phyloP scores from a whole-genome alignment of 2,329 filamentous ascomycete species.

The Ophiostoma australiae region DNA sequence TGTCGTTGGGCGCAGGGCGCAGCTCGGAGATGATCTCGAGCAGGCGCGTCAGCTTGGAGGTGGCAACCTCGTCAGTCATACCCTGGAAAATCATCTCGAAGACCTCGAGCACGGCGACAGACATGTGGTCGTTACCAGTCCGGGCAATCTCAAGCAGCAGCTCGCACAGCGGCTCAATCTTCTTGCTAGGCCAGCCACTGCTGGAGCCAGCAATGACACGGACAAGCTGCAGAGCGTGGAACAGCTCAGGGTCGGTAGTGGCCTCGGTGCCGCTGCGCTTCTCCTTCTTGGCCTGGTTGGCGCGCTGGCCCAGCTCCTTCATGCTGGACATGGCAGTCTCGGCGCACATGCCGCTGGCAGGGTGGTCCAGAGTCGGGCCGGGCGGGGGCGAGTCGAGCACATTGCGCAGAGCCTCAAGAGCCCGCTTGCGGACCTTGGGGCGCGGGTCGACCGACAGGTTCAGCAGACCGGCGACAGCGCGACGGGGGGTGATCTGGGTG shows the following conservation, averaged over 20 bases:
- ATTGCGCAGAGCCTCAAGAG: slow-evolving; percentile 80
- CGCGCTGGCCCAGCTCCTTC: slow-evolving; percentile 64
- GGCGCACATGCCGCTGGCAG: slow-evolving; percentile 92
- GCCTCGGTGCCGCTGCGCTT: slow-evolving; percentile 53
- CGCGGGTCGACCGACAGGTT: slow-evolving; percentile 79
- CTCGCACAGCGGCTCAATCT: slow-evolving; percentile 89
- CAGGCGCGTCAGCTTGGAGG: slow-evolving; percentile 80
- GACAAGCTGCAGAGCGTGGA: slow-evolving; percentile 86
- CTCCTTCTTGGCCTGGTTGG: slow-evolving; percentile 61
- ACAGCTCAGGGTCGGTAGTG: slow-evolving; percentile 72
- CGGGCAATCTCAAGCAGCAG: slow-evolving; percentile 81
- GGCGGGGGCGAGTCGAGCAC: slow-evolving; percentile 82
- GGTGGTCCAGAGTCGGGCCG: slow-evolving; percentile 88
- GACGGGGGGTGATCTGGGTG: slow-evolving; percentile 75
- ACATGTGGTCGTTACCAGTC: slow-evolving; percentile 90
- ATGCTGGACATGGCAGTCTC: slow-evolving; percentile 81
- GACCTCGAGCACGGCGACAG: slow-evolving; percentile 92
- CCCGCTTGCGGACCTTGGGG: slow-evolving; percentile 90
- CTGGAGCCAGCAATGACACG: slow-evolving; percentile 84
- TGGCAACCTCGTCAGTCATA: slow-evolving; percentile 83
- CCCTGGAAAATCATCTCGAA: slow-evolving; percentile 96
- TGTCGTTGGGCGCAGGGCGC: slow-evolving; percentile 87
- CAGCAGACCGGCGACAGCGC: slow-evolving; percentile 80
- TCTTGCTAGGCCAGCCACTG: slow-evolving; percentile 92
- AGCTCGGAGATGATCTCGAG: slow-evolving; percentile 89